Conservation (phyloP, 129 eudicot genomes). For the Flaveria ramosissima region DNA sequence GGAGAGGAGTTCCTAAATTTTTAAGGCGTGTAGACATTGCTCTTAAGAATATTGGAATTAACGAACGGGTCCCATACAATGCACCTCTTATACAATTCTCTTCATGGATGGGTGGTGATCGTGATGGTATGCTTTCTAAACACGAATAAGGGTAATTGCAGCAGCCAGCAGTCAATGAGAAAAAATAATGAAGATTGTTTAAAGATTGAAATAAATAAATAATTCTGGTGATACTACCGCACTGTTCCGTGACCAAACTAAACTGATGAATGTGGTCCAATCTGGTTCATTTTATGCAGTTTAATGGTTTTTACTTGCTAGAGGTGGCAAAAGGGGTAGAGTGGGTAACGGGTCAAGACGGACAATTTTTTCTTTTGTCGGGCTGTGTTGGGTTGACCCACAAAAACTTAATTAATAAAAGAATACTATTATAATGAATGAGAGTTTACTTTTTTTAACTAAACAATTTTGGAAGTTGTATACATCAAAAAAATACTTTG, state of each 20-base stretch:
- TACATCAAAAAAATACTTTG: background rate
- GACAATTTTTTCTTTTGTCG: background rate
- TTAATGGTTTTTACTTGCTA: background rate
- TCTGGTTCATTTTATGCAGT: background rate
- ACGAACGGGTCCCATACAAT: slow-evolving; percentile 96
- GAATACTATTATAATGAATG: background rate
- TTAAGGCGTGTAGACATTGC: slow-evolving; percentile 98
- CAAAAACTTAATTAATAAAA: background rate
- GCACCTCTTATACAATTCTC: slow-evolving; percentile 98
- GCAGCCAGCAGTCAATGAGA: background rate
- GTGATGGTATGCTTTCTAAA: slow-evolving; percentile 77
- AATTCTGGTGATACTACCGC: background rate
- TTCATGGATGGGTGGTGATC: slow-evolving; percentile 99
- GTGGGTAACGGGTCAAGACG: background rate
- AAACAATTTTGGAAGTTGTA: background rate
- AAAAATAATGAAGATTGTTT: background rate
- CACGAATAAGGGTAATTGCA: background rate
- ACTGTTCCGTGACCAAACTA: background rate
- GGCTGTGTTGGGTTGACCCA: background rate
- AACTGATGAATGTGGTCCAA: background rate
- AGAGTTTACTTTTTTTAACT: background rate
- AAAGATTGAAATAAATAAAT: background rate
- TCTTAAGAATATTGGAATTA: slow-evolving; percentile 87
- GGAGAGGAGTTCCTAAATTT: slow-evolving; percentile 96
- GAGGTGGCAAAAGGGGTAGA: background rate